These are phyloP conservation scores for Solanum piurae DNA, from an alignment of 257 asterid genomes.

Conservation along the genomic window DNA sequence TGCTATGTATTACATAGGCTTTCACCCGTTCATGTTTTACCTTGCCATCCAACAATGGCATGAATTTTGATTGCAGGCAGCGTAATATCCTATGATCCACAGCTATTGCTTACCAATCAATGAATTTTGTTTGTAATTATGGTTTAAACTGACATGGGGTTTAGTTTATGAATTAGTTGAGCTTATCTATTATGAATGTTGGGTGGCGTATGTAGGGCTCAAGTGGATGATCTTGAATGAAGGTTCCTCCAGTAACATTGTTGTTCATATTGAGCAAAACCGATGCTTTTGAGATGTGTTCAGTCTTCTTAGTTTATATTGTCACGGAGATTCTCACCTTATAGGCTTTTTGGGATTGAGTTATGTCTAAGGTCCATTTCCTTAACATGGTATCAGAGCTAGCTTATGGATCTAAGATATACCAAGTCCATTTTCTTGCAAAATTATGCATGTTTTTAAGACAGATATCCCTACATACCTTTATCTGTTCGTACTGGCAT, in stretches of 20 bases:
- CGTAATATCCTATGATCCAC: not conserved
- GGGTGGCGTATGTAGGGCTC: not conserved
- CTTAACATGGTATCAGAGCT: not conserved
- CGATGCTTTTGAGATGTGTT: not conserved
- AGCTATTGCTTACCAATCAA: not conserved
- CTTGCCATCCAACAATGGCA: not conserved
- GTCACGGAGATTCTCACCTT: not conserved
- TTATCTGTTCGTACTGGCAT: not conserved
- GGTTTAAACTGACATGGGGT: not conserved
- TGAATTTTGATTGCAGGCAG: not conserved
- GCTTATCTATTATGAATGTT: not conserved
- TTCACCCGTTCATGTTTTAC: not conserved
- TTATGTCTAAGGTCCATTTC: not conserved
- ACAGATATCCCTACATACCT: not conserved
- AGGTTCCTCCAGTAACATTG: not conserved
- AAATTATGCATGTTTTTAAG: not conserved
- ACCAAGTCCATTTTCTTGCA: not conserved
- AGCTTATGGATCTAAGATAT: not conserved
- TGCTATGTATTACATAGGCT: not conserved
- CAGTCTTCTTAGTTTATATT: not conserved
- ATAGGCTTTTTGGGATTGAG: not conserved
- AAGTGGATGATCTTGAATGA: not conserved
- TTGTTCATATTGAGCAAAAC: not conserved
- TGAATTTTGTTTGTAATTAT: not conserved
- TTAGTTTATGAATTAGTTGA: not conserved